These are phyloP conservation scores for Tetrahymena malaccensis DNA, from an alignment of 73 alveolate genomes.

Conservation along the genomic window DNA sequence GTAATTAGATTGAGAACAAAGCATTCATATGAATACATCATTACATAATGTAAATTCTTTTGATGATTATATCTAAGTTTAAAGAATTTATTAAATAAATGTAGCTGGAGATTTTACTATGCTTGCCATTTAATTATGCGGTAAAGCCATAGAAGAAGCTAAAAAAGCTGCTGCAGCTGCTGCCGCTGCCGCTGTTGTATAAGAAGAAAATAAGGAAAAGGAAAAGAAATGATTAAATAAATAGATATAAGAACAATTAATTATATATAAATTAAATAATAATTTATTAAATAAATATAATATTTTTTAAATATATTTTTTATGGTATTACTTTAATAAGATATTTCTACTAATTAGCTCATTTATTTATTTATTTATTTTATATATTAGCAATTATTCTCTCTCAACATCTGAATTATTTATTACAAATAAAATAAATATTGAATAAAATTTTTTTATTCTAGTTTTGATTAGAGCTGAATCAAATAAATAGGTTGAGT, in stretches of 20 bases:
- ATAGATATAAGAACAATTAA: too few relatives aligned
- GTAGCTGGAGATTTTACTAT: constrained; percentile 33
- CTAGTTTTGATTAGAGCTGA: too few relatives aligned
- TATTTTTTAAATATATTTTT: too few relatives aligned
- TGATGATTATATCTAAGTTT: background rate
- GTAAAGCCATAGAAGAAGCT: background rate
- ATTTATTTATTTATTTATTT: too few relatives aligned
- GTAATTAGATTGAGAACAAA: constrained; percentile 28
- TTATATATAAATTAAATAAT: too few relatives aligned
- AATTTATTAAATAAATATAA: too few relatives aligned
- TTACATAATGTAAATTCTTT: constrained; percentile 4
- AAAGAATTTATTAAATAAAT: background rate
- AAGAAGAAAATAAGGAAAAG: background rate
- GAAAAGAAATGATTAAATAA: background rate
- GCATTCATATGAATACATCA: constrained; percentile 20
- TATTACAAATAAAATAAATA: too few relatives aligned
- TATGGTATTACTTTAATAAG: background rate
- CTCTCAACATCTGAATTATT: too few relatives aligned
- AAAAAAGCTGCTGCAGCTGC: background rate
- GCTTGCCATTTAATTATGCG: background rate
- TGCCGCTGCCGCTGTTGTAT: background rate
- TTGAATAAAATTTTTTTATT: too few relatives aligned
- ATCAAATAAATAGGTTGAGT: background rate
- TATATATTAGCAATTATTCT: too few relatives aligned
- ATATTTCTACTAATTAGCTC: background rate